Conservation (phyloP, 164 flowering plant species). For the Malania oleifera region DNA sequence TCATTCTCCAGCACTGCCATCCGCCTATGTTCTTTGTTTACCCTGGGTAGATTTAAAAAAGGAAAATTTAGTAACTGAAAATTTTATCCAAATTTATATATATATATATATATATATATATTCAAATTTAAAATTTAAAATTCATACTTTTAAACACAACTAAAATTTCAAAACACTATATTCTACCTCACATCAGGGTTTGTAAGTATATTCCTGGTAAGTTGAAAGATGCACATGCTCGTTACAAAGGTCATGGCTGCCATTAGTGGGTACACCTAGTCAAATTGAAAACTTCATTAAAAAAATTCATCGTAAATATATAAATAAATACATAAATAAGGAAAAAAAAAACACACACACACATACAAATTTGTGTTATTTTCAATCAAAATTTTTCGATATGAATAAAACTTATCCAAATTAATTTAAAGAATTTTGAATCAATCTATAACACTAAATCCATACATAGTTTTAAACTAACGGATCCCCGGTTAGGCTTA, state of each 20-base stretch:
- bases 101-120: neutral
- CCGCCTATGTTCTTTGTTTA: slow-evolving; percentile 47
- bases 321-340: too few species aligned
- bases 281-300: neutral
- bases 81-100: neutral
- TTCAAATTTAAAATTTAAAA: neutral
- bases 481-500: neutral
- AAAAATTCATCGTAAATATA: too few species aligned
- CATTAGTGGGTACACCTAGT: slow-evolving; percentile 70
- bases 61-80: neutral
- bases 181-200: slow-evolving; percentile 78
- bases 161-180: neutral
- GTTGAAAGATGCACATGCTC: slow-evolving; percentile 57
- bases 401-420: neutral
- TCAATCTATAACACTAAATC: neutral
- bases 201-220: slow-evolving; percentile 49
- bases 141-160: neutral
- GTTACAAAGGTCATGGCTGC: slow-evolving; percentile 75
- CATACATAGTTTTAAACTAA: neutral
- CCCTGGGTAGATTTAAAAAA: slow-evolving; percentile 24
- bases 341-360: neutral
- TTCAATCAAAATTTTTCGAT: neutral
- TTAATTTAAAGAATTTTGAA: neutral
- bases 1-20: slow-evolving; percentile 56
- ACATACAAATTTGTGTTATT: neutral